Conservation (phyloP, 2,329 filamentous ascomycete genomes). For the Apiospora aurea region DNA sequence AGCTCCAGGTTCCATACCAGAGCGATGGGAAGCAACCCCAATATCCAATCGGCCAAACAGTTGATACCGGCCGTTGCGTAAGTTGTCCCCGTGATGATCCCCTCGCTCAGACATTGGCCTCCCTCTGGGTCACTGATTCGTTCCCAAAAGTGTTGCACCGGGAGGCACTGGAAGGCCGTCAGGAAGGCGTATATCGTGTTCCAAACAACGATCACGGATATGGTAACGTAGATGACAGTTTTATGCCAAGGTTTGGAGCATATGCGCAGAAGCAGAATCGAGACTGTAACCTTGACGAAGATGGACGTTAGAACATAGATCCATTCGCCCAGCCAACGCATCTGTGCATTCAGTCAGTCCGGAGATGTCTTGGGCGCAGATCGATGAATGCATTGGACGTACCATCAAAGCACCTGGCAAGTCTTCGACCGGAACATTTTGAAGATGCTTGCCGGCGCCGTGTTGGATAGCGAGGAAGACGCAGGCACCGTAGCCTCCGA, state of each 20-base stretch:
- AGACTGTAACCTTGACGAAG: constrained; percentile 47
- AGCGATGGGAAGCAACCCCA: constrained; percentile 46
- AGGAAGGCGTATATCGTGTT: constrained; percentile 46
- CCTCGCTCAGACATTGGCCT: constrained; percentile 43
- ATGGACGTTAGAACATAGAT: constrained; percentile 49
- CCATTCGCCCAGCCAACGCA: constrained; percentile 47
- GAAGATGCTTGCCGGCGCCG: constrained; percentile 35
- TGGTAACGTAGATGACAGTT: constrained; percentile 42
- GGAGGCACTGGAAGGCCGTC: constrained; percentile 47
- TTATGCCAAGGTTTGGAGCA: constrained; percentile 43
- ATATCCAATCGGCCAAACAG: constrained; percentile 44
- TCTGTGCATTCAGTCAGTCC: constrained; percentile 26
- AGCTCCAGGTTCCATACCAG: constrained; percentile 47
- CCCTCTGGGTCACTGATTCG: constrained; percentile 38
- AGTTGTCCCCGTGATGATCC: constrained; percentile 41
- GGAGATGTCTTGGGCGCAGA: no score
- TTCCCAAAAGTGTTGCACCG: constrained; percentile 48
- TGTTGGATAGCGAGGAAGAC: constrained; percentile 34
- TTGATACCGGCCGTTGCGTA: constrained; percentile 46
- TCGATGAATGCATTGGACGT: background rate
- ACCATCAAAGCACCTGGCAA: constrained; percentile 36
- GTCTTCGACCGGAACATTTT: constrained; percentile 31
- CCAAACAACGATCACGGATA: constrained; percentile 43
- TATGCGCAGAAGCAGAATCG: constrained; percentile 49
- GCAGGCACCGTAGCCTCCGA: constrained; percentile 31